Evolutionary conservation across 2,329 filamentous ascomycete species (phyloP).

Genomic region (Emericellopsis cladophorae): DNA sequence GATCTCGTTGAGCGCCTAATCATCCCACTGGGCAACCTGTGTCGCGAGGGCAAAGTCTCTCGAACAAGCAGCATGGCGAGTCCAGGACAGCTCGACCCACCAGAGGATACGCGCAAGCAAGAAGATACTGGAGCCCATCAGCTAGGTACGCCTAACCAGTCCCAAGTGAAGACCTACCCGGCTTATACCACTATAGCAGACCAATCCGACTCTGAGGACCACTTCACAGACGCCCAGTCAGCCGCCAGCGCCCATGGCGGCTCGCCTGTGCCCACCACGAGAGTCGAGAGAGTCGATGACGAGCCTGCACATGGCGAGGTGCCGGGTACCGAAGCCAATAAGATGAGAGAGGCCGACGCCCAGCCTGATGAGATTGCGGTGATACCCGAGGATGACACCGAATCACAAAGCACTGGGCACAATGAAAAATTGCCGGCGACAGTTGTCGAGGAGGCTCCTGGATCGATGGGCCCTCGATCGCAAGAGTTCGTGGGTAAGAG

Average conservation of each 20-base stretch:
- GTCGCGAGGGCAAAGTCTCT: neutral
- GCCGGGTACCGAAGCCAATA: conserved; percentile 45
- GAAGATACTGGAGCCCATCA: conserved; percentile 48
- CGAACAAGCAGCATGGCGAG: conserved; percentile 12
- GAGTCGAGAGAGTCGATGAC: conserved; percentile 46
- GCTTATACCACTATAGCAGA: conserved; percentile 23
- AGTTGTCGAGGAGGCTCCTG: conserved; percentile 38
- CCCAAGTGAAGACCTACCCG: neutral
- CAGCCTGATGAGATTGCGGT: conserved; percentile 48
- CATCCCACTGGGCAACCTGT: no score
- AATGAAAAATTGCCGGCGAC: conserved; percentile 30
- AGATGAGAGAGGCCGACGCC: conserved; percentile 42
- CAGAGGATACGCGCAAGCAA: conserved; percentile 14
- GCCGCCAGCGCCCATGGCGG: conserved; percentile 26
- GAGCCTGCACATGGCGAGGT: conserved; percentile 40
- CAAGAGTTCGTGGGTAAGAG: conserved; percentile 30
- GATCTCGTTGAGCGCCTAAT: no score
- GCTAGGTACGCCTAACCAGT: conserved; percentile 27
- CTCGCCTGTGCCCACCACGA: conserved; percentile 44
- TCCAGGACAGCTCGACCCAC: conserved; percentile 16
- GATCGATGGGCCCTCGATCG: conserved; percentile 27
- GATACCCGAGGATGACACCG: conserved; percentile 14
- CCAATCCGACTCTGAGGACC: conserved; percentile 53
- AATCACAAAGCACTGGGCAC: conserved; percentile 9
- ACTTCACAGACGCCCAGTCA: conserved; percentile 56